Conservation (phyloP, 768 basidiomycete genomes). For the Rhizopogon vinicolor region DNA sequence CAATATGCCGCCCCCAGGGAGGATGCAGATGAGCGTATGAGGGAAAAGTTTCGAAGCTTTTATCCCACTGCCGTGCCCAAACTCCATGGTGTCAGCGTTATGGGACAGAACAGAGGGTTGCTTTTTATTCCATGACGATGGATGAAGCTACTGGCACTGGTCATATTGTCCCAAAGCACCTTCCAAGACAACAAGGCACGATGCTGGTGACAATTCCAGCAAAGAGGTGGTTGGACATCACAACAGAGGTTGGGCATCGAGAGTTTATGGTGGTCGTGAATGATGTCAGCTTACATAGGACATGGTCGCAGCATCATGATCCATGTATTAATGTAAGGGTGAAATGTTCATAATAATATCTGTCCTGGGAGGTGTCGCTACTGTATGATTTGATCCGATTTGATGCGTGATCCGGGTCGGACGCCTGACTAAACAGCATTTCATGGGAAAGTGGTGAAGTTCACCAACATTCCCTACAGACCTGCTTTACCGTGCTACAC, state of each 20-base stretch:
- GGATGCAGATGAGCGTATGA: neutral
- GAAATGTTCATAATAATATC: too few relatives aligned
- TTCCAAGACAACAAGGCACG: neutral
- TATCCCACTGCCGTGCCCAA: neutral
- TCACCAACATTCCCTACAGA: too few relatives aligned
- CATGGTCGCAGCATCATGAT: too few relatives aligned
- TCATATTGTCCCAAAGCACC: too few relatives aligned
- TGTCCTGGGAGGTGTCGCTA: too few relatives aligned
- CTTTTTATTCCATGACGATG: neutral
- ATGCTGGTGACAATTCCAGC: neutral
- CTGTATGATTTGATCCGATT: too few relatives aligned
- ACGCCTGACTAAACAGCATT: too few relatives aligned
- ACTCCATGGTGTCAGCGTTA: neutral
- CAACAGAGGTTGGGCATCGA: neutral
- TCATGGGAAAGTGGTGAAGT: too few relatives aligned
- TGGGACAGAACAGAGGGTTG: neutral
- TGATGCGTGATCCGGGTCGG: too few relatives aligned
- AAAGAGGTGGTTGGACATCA: neutral
- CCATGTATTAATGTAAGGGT: too few relatives aligned
- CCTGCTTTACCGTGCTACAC: too few relatives aligned
- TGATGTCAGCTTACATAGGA: neutral
- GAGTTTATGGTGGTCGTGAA: neutral
- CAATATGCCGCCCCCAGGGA: neutral
- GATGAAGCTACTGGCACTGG: too few relatives aligned
- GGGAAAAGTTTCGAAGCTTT: neutral